A percentile compares a stretch with the other conserved stretches of the same genome.
phyloP scores from a whole-genome alignment of 139 green algal genomes.

The Microglena sp. region DNA sequence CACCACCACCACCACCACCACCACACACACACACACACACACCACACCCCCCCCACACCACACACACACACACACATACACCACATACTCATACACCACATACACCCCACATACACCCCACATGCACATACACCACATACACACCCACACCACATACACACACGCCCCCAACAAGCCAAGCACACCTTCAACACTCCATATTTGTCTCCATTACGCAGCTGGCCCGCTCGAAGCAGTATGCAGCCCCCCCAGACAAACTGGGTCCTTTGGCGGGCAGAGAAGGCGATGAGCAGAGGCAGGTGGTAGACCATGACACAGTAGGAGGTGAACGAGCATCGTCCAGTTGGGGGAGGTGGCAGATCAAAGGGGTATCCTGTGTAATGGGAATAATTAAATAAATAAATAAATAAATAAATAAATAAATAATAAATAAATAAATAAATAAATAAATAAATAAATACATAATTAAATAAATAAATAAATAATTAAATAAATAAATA shows the following conservation, averaged over 20 bases:
- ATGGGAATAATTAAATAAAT: background rate
- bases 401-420: no score
- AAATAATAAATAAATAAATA: no score
- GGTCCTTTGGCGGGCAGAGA: conserved; percentile 38
- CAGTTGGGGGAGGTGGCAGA: conserved; percentile 30
- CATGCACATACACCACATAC: background rate
- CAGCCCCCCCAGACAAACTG: conserved; percentile 85
- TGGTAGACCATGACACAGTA: conserved; percentile 63
- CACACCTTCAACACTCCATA: conserved; percentile 48
- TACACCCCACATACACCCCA: background rate
- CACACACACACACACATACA: no score
- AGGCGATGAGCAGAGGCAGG: conserved; percentile 71
- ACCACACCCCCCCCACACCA: no score
- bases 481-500: no score
- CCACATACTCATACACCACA: no score
- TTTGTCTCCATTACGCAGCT: conserved; percentile 35
- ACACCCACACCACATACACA: background rate
- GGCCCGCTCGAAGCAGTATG: conserved; percentile 64
- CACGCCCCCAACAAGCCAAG: background rate
- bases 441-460: no score
- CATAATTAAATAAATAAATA: no score
- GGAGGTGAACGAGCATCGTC: conserved; percentile 40
- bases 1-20: no score
- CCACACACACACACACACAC: no score
- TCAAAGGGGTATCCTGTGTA: conserved; percentile 86